phyloP scores from a whole-genome alignment of 2,329 filamentous ascomycete genomes.

The Incumbomyces delicatus region DNA sequence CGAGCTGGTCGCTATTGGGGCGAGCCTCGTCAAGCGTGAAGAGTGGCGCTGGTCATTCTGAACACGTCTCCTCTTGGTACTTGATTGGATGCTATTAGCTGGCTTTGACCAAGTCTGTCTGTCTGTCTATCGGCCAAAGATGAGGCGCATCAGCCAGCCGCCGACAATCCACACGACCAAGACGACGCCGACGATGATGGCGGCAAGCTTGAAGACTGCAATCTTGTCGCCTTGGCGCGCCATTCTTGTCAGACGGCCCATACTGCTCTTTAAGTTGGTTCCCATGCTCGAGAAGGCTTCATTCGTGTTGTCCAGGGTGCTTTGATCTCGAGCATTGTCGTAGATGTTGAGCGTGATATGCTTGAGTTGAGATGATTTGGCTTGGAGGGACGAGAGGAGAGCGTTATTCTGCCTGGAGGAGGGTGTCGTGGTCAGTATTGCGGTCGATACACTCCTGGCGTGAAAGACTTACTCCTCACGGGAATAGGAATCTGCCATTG shows the following conservation, averaged over 20 bases:
- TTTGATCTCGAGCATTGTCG: slow-evolving; percentile 82
- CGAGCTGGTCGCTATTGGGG: no score
- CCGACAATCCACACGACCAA: slow-evolving; percentile 66
- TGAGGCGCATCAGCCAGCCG: slow-evolving; percentile 47
- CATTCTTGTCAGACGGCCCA: slow-evolving; percentile 75
- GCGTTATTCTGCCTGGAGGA: slow-evolving; percentile 73
- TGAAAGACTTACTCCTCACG: slow-evolving; percentile 43
- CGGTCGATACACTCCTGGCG: no score
- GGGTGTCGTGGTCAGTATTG: background rate
- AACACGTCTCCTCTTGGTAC: no score
- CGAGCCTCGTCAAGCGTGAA: no score
- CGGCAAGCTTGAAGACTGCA: slow-evolving; percentile 80
- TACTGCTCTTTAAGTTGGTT: slow-evolving; percentile 73
- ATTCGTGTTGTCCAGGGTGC: slow-evolving; percentile 78
- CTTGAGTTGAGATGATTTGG: slow-evolving; percentile 84
- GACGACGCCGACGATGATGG: slow-evolving; percentile 64
- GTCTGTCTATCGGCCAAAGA: slow-evolving; percentile 13
- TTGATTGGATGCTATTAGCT: no score
- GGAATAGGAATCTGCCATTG: slow-evolving; percentile 49
- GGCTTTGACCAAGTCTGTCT: no score
- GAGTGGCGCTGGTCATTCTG: no score
- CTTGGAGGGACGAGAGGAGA: slow-evolving; percentile 79
- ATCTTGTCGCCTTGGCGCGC: slow-evolving; percentile 83
- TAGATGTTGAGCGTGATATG: slow-evolving; percentile 96
- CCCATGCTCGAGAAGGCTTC: slow-evolving; percentile 88